Conservation (phyloP, 805 yeast genomes). For the Maudiozyma bulderi region DNA sequence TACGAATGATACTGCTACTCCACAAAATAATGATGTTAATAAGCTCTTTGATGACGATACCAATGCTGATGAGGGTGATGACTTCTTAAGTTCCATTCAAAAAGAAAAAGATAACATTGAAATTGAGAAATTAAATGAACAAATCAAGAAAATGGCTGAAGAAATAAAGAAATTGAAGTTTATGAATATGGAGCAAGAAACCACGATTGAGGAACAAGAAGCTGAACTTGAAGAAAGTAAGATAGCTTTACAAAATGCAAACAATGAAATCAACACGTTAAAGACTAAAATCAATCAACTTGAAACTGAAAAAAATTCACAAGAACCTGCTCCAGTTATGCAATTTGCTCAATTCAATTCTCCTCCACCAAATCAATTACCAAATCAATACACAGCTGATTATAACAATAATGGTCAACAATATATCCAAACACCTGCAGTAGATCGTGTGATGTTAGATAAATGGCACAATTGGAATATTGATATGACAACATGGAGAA, state of each 20-base stretch:
- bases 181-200: slow-evolving; percentile 27
- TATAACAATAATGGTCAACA: background rate
- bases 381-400: background rate
- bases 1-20: background rate
- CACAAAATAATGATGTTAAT: background rate
- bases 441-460: slow-evolving; percentile 45
- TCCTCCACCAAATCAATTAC: background rate
- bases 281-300: slow-evolving; percentile 14
- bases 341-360: slow-evolving; percentile 13
- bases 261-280: slow-evolving; percentile 11
- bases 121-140: slow-evolving; percentile 31
- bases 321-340: slow-evolving; percentile 1
- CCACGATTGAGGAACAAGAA: slow-evolving; percentile 29
- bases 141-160: slow-evolving; percentile 31
- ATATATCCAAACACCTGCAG: slow-evolving; percentile 9
- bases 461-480: slow-evolving; percentile 81
- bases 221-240: slow-evolving; percentile 24
- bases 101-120: slow-evolving; percentile 29
- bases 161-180: slow-evolving; percentile 28
- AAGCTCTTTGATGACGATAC: slow-evolving; percentile 9
- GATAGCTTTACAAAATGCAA: background rate
- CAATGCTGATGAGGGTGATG: slow-evolving; percentile 14
- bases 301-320: slow-evolving; percentile 2
- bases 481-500: slow-evolving; percentile 78
- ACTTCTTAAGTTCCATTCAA: slow-evolving; percentile 23